Percentiles rank a stretch among this genome's conserved stretches.
These are phyloP conservation scores for Begonia loranthoides DNA, from an alignment of 306 rosid species.

Conservation along the genomic window DNA sequence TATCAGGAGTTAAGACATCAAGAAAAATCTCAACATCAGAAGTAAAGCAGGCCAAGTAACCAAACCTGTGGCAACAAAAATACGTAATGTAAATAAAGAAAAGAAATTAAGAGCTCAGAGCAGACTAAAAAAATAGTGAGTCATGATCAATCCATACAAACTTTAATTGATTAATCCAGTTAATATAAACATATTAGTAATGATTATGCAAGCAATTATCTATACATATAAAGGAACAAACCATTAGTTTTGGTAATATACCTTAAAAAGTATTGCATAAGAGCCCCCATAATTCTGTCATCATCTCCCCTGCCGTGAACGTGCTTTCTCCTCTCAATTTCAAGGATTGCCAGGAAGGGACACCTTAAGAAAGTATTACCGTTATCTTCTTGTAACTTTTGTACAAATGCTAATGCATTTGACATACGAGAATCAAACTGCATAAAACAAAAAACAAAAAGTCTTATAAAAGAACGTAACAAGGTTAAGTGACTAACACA, in stretches of 20 bases:
- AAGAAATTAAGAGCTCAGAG: neutral
- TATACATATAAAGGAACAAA: too few relatives aligned
- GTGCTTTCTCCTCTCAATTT: constrained; percentile 79
- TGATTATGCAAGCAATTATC: too few relatives aligned
- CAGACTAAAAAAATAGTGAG: neutral
- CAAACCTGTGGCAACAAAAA: constrained; percentile 50
- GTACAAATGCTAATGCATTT: constrained; percentile 47
- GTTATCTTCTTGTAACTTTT: constrained; percentile 42
- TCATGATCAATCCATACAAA: neutral
- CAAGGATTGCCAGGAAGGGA: constrained; percentile 74
- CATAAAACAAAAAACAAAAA: too few relatives aligned
- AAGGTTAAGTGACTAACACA: constrained; percentile 1
- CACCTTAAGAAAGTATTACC: constrained; percentile 37
- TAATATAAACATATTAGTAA: too few relatives aligned
- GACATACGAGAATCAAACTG: constrained; percentile 83
- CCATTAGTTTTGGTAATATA: constrained; percentile 8
- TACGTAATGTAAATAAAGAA: constrained; percentile 1
- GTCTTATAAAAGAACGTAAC: constrained; percentile 6
- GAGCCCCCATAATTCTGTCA: constrained; percentile 40
- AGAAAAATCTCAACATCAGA: constrained; percentile 67
- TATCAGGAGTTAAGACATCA: constrained; percentile 49
- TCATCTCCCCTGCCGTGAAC: constrained; percentile 51
- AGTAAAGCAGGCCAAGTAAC: constrained; percentile 79
- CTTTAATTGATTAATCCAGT: neutral
- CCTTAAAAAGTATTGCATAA: constrained; percentile 62